phyloP scores from a whole-genome alignment of 1,284 basidiomycete species.

The Ustilago tritici region DNA sequence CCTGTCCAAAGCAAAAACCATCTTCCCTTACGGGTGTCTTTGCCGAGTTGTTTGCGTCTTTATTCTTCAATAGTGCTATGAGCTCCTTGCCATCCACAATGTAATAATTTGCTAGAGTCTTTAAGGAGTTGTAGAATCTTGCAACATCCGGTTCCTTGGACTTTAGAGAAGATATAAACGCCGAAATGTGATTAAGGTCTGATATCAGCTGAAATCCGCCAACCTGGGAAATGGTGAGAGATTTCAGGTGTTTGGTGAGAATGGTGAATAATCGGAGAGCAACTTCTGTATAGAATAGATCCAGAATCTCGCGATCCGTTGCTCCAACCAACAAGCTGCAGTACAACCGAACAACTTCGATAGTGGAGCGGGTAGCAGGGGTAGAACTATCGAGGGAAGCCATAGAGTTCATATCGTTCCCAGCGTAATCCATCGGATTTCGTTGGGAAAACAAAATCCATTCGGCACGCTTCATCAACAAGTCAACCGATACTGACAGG shows the following conservation, averaged over 20 bases:
- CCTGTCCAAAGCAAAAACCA: constrained; percentile 73
- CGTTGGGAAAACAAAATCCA: constrained; percentile 88
- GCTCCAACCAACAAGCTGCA: constrained; percentile 90
- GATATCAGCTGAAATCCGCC: constrained; percentile 97
- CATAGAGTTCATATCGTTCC: constrained; percentile 6
- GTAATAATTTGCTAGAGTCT: constrained; percentile 95
- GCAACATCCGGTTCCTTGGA: constrained; percentile 76
- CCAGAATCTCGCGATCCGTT: constrained; percentile 93
- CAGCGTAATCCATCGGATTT: constrained; percentile 81
- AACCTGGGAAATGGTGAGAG: constrained; percentile 90
- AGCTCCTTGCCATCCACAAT: constrained; percentile 80
- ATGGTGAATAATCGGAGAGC: constrained; percentile 90
- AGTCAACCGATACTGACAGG: constrained; percentile 92
- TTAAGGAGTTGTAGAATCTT: constrained; percentile 89
- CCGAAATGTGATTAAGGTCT: constrained; percentile 91
- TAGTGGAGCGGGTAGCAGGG: constrained; percentile 84
- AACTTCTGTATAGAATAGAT: constrained; percentile 97
- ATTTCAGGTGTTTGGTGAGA: constrained; percentile 94
- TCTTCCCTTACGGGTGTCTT: constrained; percentile 16
- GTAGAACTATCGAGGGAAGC: constrained; percentile 76
- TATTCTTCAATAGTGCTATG: constrained; percentile 67
- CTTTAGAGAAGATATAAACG: constrained; percentile 77
- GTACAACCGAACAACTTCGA: constrained; percentile 86
- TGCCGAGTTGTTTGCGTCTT: constrained; percentile 5
- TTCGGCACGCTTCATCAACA: constrained; percentile 97